Evolutionary conservation across 192 early-diverging fungal species (phyloP).

Genomic region (Coemansia aciculifera): DNA sequence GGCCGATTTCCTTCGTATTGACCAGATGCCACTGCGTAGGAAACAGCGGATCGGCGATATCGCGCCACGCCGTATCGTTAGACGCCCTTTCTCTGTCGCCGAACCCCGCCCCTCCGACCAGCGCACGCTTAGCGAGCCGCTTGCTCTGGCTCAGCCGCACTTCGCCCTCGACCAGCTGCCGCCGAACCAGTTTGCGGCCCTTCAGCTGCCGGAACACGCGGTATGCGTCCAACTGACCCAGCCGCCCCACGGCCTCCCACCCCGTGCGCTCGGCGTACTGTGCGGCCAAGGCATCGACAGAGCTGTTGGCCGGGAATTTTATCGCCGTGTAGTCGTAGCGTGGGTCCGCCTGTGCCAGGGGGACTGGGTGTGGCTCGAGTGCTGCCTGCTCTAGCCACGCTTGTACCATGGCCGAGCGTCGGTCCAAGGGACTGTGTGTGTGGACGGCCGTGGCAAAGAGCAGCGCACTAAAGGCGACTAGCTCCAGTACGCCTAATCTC

Average conservation of each 20-base stretch:
- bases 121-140: conserved; percentile 40
- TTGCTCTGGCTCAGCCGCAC: conserved; percentile 14
- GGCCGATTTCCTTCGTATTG: conserved; percentile 58
- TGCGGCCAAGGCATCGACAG: conserved; percentile 23
- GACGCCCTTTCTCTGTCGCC: conserved; percentile 7
- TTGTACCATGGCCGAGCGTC: conserved; percentile 14
- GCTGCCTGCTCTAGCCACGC: conserved; percentile 29
- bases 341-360: conserved; percentile 27
- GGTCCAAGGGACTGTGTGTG: background rate
- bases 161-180: conserved; percentile 10
- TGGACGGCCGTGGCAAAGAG: background rate
- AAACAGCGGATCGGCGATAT: conserved; percentile 51
- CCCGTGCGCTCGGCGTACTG: conserved; percentile 26
- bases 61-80: conserved; percentile 22
- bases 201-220: conserved; percentile 37
- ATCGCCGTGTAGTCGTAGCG: conserved; percentile 38
- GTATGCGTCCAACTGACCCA: conserved; percentile 41
- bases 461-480: conserved; percentile 2
- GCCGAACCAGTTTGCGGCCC: background rate
- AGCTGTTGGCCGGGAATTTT: conserved; percentile 20
- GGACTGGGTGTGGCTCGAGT: conserved; percentile 16
- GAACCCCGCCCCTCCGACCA: conserved; percentile 7
- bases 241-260: conserved; percentile 39
- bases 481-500: conserved; percentile 11
- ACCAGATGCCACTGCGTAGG: conserved; percentile 57